Conservation (phyloP, 2,329 filamentous ascomycete species). For the Stenocarpella maydis region DNA sequence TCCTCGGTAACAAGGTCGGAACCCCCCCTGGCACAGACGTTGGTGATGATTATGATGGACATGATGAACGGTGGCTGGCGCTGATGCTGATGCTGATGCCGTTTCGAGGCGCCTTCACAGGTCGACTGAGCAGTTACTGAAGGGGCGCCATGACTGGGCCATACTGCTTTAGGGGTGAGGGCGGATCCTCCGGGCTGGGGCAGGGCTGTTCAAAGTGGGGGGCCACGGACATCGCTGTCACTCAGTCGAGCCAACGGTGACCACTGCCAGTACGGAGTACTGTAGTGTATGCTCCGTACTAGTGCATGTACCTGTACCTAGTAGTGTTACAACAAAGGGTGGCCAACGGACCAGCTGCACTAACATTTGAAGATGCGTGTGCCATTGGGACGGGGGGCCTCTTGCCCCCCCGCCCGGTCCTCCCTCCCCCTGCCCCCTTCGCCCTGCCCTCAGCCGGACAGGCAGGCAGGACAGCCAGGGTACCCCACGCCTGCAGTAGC, state of each 20-base stretch:
- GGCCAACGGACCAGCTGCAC: too few relatives aligned
- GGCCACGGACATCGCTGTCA: too few relatives aligned
- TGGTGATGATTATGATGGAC: not conserved
- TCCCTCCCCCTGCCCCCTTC: not conserved
- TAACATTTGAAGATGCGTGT: too few relatives aligned
- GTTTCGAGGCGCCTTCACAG: slow-evolving; percentile 15
- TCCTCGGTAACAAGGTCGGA: too few relatives aligned
- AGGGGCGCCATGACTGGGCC: not conserved
- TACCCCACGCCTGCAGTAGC: slow-evolving; percentile 13
- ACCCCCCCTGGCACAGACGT: too few relatives aligned
- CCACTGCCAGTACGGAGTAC: too few relatives aligned
- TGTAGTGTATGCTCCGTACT: too few relatives aligned
- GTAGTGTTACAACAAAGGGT: too few relatives aligned
- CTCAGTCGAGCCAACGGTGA: too few relatives aligned
- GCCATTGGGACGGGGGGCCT: not conserved
- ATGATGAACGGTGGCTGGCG: not conserved
- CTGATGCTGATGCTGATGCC: slow-evolving; percentile 2
- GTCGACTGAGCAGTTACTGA: slow-evolving; percentile 12
- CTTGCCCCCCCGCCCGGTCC: not conserved
- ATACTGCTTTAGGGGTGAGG: not conserved
- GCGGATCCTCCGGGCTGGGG: slow-evolving; percentile 14
- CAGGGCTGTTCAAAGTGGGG: slow-evolving; percentile 5
- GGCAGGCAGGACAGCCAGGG: not conserved
- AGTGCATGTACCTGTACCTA: too few relatives aligned
- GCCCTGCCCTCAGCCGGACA: too few relatives aligned